Base-by-base conservation (phyloP, 768 basidiomycete genomes). In the Naganishia antarctica region DNA sequence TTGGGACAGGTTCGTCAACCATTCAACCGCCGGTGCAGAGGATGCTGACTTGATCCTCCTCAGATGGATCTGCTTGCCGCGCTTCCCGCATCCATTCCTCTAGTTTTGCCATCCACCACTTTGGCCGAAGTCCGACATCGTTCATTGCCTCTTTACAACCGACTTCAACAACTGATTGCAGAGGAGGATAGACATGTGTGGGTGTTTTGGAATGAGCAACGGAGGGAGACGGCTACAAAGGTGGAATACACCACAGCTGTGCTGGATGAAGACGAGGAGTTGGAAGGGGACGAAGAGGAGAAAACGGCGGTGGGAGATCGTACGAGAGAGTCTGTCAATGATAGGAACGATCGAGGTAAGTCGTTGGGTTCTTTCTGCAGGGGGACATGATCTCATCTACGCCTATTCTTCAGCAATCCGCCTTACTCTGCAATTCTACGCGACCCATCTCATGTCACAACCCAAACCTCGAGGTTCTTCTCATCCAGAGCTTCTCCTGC, bases 51-150 rank as follows among this genome's bases (percentile, higher is more conserved):
- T 67, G 9, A 65, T 70, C 26, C 23, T 53, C 58, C 25, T 15
- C 70, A 96, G 90, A 97, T 98, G 89, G 96, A 99, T 78, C 81
- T 98, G 59, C 81, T 98, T 41, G 89, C 91, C 75, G 89, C 88
- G 0, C 79, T 82, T 1, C 79, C 85, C 1, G 89, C 93, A 70
- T 82, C 79, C 0, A 81, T 87, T 0, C 91, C 93, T 0, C 85
- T 97, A 60, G 86, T 99, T 61, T 80, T 99, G 25, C 83, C 96
- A 1, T 94, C 98, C 78, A 99, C 94, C 0, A 93, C 97, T 1
- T 81, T 98, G 59, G 90, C 96, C 69, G 96, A 99, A 84, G 91
- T 97, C 65, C 83, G 94, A 64, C 96, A 98, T 75, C 84, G 96
- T 21, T 91, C 89, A 0, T 79, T 98, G 26, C 94, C 94, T 3